Percentiles rank a stretch among this genome's conserved stretches.
These are phyloP conservation scores for Hordeum pubiflorum DNA, from an alignment of 202 grass and related monocot genomes.

Conservation along the genomic window DNA sequence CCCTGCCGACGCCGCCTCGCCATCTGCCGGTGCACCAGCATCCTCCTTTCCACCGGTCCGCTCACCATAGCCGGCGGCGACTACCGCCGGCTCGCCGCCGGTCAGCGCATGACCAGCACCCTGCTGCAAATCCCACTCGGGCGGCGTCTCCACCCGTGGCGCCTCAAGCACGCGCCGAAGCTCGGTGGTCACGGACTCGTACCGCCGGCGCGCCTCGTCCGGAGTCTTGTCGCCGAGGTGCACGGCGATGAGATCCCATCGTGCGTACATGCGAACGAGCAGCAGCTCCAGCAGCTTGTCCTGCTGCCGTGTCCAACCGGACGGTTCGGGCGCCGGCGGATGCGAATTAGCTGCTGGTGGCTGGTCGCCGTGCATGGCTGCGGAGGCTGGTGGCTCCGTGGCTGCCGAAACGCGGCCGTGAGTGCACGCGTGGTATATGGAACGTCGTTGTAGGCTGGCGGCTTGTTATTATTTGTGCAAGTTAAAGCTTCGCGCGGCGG, in stretches of 20 bases:
- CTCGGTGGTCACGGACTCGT: not conserved
- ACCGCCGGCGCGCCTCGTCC: not conserved
- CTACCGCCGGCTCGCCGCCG: too few species aligned
- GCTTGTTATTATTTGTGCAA: not conserved
- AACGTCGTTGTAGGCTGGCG: not conserved
- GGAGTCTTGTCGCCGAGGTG: slow-evolving; percentile 4
- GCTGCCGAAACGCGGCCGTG: not conserved
- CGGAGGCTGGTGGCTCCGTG: not conserved
- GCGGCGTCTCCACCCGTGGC: not conserved
- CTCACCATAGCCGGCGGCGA: not conserved
- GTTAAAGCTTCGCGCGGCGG: not conserved
- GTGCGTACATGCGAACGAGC: not conserved
- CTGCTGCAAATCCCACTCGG: not conserved
- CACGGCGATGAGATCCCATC: not conserved
- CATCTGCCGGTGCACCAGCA: not conserved
- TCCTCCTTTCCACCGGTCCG: not conserved
- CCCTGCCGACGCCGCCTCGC: not conserved
- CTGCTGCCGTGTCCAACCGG: not conserved
- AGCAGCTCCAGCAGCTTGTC: slow-evolving; percentile 30
- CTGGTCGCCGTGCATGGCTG: not conserved
- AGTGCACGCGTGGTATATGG: not conserved
- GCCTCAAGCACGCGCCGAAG: not conserved
- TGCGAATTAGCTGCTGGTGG: not conserved
- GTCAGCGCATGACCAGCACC: too few species aligned
- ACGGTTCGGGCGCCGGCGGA: not conserved